Base-by-base conservation (phyloP, 441 rosid species). In the Gossypium lobatum region DNA sequence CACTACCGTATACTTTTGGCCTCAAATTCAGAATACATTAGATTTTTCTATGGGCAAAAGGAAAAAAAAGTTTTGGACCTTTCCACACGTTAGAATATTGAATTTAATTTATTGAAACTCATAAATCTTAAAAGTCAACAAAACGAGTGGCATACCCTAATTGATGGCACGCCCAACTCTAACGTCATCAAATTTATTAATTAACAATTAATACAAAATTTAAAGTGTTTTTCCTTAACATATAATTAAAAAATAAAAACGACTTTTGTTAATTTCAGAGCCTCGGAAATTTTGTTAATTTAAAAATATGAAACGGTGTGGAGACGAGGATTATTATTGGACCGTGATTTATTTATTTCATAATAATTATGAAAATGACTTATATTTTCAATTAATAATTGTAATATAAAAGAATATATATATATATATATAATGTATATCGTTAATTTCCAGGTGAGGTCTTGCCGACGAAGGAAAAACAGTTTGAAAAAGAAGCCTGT, bases 381-480 rank as follows among this genome's bases (percentile, higher is more conserved):
- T 14, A 42, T 42, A 18, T 42, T 42, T 45, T 6, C 23, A 21
- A 20, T 21, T 42, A 42, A 5, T 42, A 34, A 0, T 37, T 8
- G 50, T 3, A 3, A 17, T 14, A 14, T 17, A 4, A 16, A 37
- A 37, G 3, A 64, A 17, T 64, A 2, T 0, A 14, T 2, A 65
- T 9, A 37, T 1, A 2, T 1, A 45, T 23, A 23, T 23, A 23
- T 23, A 23, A 1, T 2, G 0, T 28, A 28, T 20, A 13, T 66
- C 71, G 1, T 1, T 23, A 48, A 53, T 50, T 54, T 54, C 37
- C 77, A 42, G 20, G 39, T 17, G 77, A 37, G 45, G 11, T 25
- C 76, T 66, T 46, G 73, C 73, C 76, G 70, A 77, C 73, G 73
- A 50, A 72, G 31, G 28, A 46, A 17, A 16, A 37, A 31, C 37